Base-by-base conservation (phyloP, 805 yeast species). In the Geotrichum ghanense region DNA sequence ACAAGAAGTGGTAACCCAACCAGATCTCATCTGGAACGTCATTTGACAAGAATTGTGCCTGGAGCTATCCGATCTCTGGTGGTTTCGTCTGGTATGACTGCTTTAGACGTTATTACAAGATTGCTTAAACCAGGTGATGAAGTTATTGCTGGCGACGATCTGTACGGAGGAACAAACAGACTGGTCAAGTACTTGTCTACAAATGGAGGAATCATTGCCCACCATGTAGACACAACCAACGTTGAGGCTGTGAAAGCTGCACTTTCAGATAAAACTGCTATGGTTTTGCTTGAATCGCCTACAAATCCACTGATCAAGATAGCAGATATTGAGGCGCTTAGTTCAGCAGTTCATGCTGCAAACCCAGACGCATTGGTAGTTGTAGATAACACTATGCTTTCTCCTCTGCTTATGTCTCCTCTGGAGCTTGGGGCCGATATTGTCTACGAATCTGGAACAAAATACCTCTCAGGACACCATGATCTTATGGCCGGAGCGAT, bases 311-410 rank as follows among this genome's bases (percentile, higher is more conserved):
- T 88, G 54, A 84, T 88, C 63, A 85, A 87, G 66, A 84, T 89
- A 50, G 79, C 85, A 49, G 95, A 90, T 61, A 76, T 89, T 45
- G 78, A 76, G 50, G 67, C 76, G 26, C 79, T 88, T 49, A 67
- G 88, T 16, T 67, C 68, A 34, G 70, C 75, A 51, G 88, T 89
- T 41, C 92, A 86, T 60, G 61, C 66, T 40, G 70, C 73, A 39
- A 81, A 73, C 58, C 87, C 94, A 16, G 73, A 79, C 34, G 72
- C 83, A 46, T 61, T 81, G 44, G 92, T 87, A 20, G 95, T 86
- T 12, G 89, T 89, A 51, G 97, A 89, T 67, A 89, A 90, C 71
- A 90, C 97, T 49, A 89, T 89, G 97, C 83, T 89, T 94, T 81
- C 95, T 23, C 97, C 97, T 10, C 65, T 89, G 51, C 72, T 81